Conservation (phyloP, 768 basidiomycete genomes). For the Termitomyces sp. region DNA sequence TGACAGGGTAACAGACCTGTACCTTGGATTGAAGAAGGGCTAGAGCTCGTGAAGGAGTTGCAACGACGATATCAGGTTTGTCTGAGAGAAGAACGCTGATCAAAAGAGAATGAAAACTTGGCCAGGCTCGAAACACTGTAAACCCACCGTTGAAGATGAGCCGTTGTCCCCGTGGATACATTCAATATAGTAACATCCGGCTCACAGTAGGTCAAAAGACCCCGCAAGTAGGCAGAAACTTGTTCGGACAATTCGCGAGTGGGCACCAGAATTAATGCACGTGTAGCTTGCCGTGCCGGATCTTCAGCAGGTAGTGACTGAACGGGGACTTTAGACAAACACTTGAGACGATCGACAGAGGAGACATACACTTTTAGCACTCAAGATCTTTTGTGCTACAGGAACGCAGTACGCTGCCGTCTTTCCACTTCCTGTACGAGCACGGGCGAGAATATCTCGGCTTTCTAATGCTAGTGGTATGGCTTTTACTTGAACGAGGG, state of each 20-base stretch:
- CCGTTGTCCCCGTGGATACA: conserved; percentile 67
- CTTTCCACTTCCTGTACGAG: conserved; percentile 95
- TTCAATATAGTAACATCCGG: conserved; percentile 71
- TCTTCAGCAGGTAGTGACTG: conserved; percentile 41
- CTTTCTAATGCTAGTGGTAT: conserved; percentile 91
- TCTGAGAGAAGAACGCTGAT: conserved; percentile 43
- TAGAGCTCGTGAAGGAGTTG: conserved; percentile 73
- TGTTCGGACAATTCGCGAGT: conserved; percentile 94
- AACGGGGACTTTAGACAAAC: background rate
- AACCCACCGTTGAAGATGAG: conserved; percentile 60
- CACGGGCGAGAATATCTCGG: conserved; percentile 88
- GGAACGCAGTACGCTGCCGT: conserved; percentile 96
- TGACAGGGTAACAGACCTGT: conserved; percentile 12
- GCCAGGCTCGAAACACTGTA: background rate
- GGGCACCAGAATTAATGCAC: conserved; percentile 81
- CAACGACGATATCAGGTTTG: conserved; percentile 75
- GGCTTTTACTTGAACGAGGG: conserved; percentile 86
- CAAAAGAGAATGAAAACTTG: background rate
- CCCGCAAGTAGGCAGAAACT: conserved; percentile 67
- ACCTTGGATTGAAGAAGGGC: conserved; percentile 72
- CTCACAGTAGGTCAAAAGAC: conserved; percentile 76
- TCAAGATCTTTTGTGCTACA: conserved; percentile 83
- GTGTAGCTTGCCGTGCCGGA: conserved; percentile 53
- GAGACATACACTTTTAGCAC: conserved; percentile 67
- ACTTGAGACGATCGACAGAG: background rate